Evolutionary conservation across 208 protist genomes (phyloP).

Genomic region (Wallacemonas sp.): DNA sequence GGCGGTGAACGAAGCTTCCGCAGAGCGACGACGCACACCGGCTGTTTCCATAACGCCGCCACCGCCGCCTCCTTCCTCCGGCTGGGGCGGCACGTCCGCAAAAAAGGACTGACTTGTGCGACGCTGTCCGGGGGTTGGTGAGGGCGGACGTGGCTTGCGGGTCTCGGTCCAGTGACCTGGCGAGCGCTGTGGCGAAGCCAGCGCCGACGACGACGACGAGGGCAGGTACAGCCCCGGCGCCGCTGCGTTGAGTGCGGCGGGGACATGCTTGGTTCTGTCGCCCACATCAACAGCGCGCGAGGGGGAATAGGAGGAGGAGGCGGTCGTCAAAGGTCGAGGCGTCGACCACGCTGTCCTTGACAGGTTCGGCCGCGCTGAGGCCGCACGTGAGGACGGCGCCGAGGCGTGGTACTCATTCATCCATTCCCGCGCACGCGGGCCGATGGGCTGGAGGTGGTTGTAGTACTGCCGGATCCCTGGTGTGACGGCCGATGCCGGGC

Average conservation of each 20-base stretch:
- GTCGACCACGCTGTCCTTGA: no score
- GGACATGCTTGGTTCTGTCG: no score
- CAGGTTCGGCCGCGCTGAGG: not conserved
- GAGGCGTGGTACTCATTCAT: not conserved
- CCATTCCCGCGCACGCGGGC: not conserved
- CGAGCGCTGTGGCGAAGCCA: no score
- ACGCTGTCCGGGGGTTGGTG: not conserved
- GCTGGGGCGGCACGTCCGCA: not conserved
- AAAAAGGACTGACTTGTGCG: not conserved
- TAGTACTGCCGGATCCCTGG: not conserved
- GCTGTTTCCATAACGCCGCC: not conserved
- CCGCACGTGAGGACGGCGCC: not conserved
- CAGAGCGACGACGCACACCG: not conserved
- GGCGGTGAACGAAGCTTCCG: not conserved
- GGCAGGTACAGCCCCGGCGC: no score
- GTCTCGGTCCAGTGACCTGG: not conserved
- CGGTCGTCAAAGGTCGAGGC: no score
- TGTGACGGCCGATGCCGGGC: not conserved
- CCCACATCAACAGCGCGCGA: no score
- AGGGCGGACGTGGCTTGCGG: not conserved
- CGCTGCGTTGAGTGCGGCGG: no score
- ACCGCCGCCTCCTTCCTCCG: not conserved
- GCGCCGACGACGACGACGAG: no score
- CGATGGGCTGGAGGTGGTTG: not conserved
- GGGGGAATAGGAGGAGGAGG: no score